phyloP scores from a whole-genome alignment of 108 stramenopile genomes.

The Pinguiococcus pyrenoidosus region DNA sequence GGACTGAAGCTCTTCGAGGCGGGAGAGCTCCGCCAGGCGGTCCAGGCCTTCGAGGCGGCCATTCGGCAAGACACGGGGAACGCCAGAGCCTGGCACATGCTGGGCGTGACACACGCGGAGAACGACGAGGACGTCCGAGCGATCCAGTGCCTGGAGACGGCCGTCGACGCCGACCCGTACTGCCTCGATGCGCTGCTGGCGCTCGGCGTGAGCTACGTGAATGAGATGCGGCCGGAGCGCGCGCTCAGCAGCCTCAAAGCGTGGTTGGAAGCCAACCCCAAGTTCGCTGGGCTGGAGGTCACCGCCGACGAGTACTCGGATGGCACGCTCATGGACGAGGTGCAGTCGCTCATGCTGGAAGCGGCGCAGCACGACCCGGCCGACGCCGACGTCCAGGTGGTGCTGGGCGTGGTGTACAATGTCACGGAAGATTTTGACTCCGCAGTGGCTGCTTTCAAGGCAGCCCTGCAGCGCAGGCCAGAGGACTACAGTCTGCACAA shows the following conservation, averaged over 20 bases:
- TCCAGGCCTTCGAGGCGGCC: constrained; percentile 68
- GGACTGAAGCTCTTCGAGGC: constrained; percentile 55
- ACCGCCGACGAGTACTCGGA: constrained; percentile 49
- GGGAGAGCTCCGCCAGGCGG: constrained; percentile 65
- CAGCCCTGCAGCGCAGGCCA: constrained; percentile 48
- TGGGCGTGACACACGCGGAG: constrained; percentile 77
- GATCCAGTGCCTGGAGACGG: constrained; percentile 70
- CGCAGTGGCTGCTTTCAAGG: constrained; percentile 57
- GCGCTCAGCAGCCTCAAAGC: constrained; percentile 61
- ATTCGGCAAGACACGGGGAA: constrained; percentile 53
- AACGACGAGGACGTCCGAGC: constrained; percentile 76
- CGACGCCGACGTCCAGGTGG: constrained; percentile 66
- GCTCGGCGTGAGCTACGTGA: constrained; percentile 77
- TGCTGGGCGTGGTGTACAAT: constrained; percentile 81
- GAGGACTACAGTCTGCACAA: constrained; percentile 74
- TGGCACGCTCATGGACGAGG: constrained; percentile 59
- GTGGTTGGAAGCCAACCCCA: constrained; percentile 89
- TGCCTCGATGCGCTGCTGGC: constrained; percentile 62
- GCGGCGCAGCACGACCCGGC: constrained; percentile 39
- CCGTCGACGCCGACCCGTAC: constrained; percentile 75
- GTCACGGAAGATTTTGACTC: constrained; percentile 69
- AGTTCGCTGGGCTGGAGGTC: constrained; percentile 65
- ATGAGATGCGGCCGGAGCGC: constrained; percentile 68
- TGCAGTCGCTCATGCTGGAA: constrained; percentile 40
- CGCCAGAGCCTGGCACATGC: constrained; percentile 72